Base-by-base conservation (phyloP, 2,329 filamentous ascomycete species). In the Colletotrichum euphorbiae region DNA sequence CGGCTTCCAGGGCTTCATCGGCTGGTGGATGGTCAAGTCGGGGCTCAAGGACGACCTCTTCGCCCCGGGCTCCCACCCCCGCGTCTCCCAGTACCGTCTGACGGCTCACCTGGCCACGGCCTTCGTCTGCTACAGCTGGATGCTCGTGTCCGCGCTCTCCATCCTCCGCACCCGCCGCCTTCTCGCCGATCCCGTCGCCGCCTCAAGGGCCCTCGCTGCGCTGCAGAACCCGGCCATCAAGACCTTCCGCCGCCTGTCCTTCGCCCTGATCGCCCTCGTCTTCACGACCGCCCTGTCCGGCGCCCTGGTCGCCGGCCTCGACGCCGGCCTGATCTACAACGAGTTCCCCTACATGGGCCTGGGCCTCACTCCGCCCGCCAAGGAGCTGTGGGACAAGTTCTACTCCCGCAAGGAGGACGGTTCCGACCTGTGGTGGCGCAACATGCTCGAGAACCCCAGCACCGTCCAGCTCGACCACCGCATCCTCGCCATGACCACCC, bases 21-120 rank as follows among this genome's bases (percentile, higher is more conserved):
- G 96, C 62, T 99, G 96, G 96, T 99, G 96, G 94, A 99, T 99
- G 96, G 96, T 99, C 73, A 97, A 97, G 80, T 97, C 93, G 11
- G 96, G 96, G 2, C 85, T 99, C 70, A 97, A 95, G 78, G 96
- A 98, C 77, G 96, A 99, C 78, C 87, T 99, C 31, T 98, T 99
- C 77, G 93, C 93, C 19, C 91, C 93, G 2, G 96, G 94, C 12
- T 92, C 91, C 64, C 93, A 97, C 78, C 96, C 96, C 0, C 90
- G 96, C 67, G 96, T 99, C 56, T 95, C 91, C 70, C 96, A 99
- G 81, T 99, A 99, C 82, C 90, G 96, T 58, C 86, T 99, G 63
- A 91, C 95, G 4, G 89, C 94, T 8, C 96, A 99, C 79, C 85
- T 99, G 11, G 93, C 91, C 38, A 91, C 95, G 51, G 96, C 96